Evolutionary conservation across 352 stramenopile species (phyloP).

Genomic region (Pythium chondricola): DNA sequence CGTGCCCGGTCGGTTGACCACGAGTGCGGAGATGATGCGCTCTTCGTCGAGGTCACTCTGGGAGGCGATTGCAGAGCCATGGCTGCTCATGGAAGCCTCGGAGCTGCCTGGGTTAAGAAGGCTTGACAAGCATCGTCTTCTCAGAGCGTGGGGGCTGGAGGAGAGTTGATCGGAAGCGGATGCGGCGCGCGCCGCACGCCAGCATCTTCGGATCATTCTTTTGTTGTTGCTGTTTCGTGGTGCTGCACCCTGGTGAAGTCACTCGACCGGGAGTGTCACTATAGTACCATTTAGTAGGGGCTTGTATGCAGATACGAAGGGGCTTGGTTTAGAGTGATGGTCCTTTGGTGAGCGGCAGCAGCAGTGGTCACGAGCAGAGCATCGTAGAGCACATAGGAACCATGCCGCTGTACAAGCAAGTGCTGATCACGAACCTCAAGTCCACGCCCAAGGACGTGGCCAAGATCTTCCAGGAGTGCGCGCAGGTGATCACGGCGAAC

Average conservation of each 20-base stretch:
- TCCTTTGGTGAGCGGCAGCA: too few relatives aligned
- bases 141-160: too few relatives aligned
- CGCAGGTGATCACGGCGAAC: slow-evolving; percentile 51
- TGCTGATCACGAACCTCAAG: slow-evolving; percentile 86
- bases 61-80: too few relatives aligned
- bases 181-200: too few relatives aligned
- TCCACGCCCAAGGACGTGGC: slow-evolving; percentile 77
- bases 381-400: background rate
- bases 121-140: background rate
- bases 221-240: too few relatives aligned
- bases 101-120: too few relatives aligned
- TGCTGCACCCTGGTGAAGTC: too few relatives aligned
- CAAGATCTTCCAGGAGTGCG: slow-evolving; percentile 78
- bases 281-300: slow-evolving; percentile 3
- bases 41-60: slow-evolving; percentile 27
- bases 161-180: too few relatives aligned
- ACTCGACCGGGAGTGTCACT: slow-evolving; percentile 8
- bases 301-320: too few relatives aligned
- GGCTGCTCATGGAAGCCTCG: too few relatives aligned
- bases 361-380: slow-evolving; percentile 18
- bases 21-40: slow-evolving; percentile 67
- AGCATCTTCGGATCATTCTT: too few relatives aligned
- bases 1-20: slow-evolving; percentile 66
- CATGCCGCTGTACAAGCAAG: slow-evolving; percentile 89
- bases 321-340: slow-evolving; percentile 4